phyloP scores from a whole-genome alignment of 1,284 basidiomycete species.

The Hortiboletus rubellus region DNA sequence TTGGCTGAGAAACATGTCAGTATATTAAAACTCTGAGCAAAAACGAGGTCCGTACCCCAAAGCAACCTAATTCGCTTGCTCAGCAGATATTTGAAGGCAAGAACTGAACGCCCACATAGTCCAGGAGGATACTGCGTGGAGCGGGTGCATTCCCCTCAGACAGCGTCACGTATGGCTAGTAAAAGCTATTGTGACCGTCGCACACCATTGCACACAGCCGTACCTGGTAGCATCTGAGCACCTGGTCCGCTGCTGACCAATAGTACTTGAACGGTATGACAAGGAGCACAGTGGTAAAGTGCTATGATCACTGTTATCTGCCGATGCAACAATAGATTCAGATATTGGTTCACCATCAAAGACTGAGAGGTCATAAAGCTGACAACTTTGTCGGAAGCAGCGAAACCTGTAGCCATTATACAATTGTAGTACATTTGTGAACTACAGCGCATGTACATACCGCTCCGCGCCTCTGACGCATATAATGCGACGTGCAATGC shows the following conservation, averaged over 20 bases:
- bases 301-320: slow-evolving; percentile 36
- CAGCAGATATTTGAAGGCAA: background rate
- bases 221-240: slow-evolving; percentile 51
- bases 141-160: slow-evolving; percentile 51
- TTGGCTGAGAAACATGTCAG: slow-evolving; percentile 33
- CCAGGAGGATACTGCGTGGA: slow-evolving; percentile 57
- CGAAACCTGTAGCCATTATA: slow-evolving; percentile 45
- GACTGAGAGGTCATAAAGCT: slow-evolving; percentile 52
- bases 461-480: slow-evolving; percentile 44
- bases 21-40: background rate
- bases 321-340: background rate
- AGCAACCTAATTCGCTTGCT: slow-evolving; percentile 36
- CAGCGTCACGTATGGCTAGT: slow-evolving; percentile 56
- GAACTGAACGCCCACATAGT: slow-evolving; percentile 50
- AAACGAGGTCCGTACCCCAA: slow-evolving; percentile 39
- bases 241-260: slow-evolving; percentile 52
- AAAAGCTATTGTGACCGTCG: slow-evolving; percentile 18
- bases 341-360: slow-evolving; percentile 46
- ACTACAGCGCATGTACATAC: slow-evolving; percentile 31
- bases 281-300: slow-evolving; percentile 56
- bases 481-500: slow-evolving; percentile 47
- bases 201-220: slow-evolving; percentile 17
- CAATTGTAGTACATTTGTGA: background rate
- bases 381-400: slow-evolving; percentile 47
- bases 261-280: slow-evolving; percentile 39